Base-by-base conservation (phyloP, 495 filamentous ascomycete species). In the Aspergillus steynii region DNA sequence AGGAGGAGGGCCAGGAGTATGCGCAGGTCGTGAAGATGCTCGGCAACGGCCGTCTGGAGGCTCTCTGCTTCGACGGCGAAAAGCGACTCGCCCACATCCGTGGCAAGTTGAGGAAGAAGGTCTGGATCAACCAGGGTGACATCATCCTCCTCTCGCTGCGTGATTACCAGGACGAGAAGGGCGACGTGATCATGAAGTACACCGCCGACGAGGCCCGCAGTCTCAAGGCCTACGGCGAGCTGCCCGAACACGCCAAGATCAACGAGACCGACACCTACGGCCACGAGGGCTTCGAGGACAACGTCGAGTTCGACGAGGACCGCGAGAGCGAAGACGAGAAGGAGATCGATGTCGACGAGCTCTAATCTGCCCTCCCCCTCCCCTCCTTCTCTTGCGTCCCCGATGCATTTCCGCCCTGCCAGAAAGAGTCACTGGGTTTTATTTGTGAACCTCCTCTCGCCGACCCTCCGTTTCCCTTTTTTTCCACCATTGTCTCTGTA, bases 171-270 rank as follows among this genome's bases (percentile, higher is more conserved):
- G 95, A 97, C 76, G 92, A 96, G 78, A 99, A 99, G 83, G 95
- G 93, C 66, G 95, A 99, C 74, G 95, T 99, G 50, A 97, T 99
- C 80, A 88, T 97, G 76, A 99, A 99, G 82, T 99, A 99, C 84
- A 90, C 86, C 51, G 92, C 95, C 78, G 95, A 99, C 68, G 95
- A 99, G 85, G 95, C 96, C 64, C 86, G 96, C 74, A 89, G 85
- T 64, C 82, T 99, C 69, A 96, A 96, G 83, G 91, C 92, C 61
- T 97, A 97, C 71, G 95, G 96, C 71, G 95, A 99, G 80, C 84
- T 99, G 61, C 95, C 95, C 58, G 95, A 98, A 77, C 92, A 85
- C 67, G 95, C 96, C 72, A 98, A 98, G 90, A 98, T 98, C 85
- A 98, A 98, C 84, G 94, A 98, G 86, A 97, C 94, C 60, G 94